Conservation (phyloP, 148 eudicot species). For the Chenopodium quinoa region DNA sequence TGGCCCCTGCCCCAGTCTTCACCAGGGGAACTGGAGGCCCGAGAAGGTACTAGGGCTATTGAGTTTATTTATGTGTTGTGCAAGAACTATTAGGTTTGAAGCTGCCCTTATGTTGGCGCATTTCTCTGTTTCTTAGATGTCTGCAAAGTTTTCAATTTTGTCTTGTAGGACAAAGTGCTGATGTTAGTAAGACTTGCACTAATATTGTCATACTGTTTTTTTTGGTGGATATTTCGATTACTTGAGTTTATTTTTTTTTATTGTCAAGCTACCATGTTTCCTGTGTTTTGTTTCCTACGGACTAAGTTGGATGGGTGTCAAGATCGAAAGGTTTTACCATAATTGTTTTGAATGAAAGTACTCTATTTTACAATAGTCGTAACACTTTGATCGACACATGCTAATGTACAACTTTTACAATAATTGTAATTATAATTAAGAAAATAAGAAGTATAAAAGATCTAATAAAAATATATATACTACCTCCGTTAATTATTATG, state of each 20-base stretch:
- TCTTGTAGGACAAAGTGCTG: slow-evolving; percentile 7
- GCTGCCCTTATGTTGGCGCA: not conserved
- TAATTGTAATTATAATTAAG: no score
- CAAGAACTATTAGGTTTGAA: not conserved
- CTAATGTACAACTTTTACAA: no score
- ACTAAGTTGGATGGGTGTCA: no score
- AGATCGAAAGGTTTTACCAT: no score
- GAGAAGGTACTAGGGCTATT: slow-evolving; percentile 27
- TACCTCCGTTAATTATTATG: no score
- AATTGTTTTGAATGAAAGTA: no score
- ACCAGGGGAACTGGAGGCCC: slow-evolving; percentile 30
- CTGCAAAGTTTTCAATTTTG: not conserved
- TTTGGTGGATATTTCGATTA: not conserved
- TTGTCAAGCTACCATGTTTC: not conserved
- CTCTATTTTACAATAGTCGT: no score
- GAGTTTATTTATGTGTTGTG: not conserved
- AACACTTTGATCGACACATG: no score
- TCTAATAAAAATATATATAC: no score
- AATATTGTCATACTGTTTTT: not conserved
- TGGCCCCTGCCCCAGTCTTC: slow-evolving; percentile 7
- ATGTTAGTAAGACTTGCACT: not conserved
- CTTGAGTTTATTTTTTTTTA: not conserved
- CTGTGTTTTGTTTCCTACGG: not conserved
- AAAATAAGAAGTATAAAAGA: no score
- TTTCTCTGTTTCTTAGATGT: not conserved